Conservation (phyloP, 2,329 filamentous ascomycete genomes). For the Lachnellula cervina region DNA sequence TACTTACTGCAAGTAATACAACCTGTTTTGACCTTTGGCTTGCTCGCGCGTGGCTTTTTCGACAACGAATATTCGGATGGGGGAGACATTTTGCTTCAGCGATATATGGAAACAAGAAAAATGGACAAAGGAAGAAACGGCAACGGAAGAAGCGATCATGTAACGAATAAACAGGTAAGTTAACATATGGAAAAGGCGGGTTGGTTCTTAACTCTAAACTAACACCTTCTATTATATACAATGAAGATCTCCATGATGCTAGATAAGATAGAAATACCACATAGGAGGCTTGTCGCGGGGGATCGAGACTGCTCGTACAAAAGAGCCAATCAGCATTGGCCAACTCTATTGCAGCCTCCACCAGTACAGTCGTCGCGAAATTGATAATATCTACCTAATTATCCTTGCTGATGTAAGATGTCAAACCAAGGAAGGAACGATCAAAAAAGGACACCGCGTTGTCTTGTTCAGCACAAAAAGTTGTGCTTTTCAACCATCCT, state of each 20-base stretch:
- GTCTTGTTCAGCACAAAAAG: too few species aligned
- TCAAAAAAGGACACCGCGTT: not conserved
- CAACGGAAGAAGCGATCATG: not conserved
- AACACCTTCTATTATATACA: not conserved
- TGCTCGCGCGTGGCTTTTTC: slow-evolving; percentile 22
- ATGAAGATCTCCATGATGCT: not conserved
- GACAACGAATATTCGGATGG: not conserved
- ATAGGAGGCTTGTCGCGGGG: not conserved
- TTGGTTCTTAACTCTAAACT: not conserved
- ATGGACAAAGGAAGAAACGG: not conserved
- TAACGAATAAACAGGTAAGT: not conserved
- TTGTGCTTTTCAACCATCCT: too few species aligned
- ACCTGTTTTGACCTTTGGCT: slow-evolving; percentile 56
- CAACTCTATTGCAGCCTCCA: not conserved
- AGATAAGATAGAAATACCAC: not conserved
- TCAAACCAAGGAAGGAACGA: not conserved
- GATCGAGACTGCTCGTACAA: not conserved
- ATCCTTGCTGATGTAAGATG: slow-evolving; percentile 5
- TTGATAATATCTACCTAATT: too few species aligned
- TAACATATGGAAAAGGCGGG: not conserved
- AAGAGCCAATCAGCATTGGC: not conserved
- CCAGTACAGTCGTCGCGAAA: too few species aligned
- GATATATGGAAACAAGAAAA: not conserved
- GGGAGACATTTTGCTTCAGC: slow-evolving; percentile 1
- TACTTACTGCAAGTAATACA: slow-evolving; percentile 56